Conservation (phyloP, 139 green algal genomes). For the Chlorella vulgaris region DNA sequence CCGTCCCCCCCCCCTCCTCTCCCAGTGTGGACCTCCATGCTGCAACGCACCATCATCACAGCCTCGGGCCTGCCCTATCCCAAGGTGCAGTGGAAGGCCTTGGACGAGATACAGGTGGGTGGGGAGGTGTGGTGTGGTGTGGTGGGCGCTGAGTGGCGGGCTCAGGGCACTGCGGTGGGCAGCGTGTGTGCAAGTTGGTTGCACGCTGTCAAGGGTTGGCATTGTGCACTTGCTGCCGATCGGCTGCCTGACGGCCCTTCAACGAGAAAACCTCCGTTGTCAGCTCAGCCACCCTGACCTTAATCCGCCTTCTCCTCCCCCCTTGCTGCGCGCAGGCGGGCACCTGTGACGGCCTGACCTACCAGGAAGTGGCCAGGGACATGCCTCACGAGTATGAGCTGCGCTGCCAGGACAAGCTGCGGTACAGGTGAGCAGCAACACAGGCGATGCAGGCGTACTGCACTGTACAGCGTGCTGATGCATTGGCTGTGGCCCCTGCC, state of each 20-base stretch:
- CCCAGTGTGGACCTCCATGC: slow-evolving; percentile 92
- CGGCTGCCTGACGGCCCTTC: too few species aligned
- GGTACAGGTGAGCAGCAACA: slow-evolving; percentile 74
- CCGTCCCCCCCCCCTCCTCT: not conserved
- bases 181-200: too few species aligned
- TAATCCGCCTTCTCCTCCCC: not conserved
- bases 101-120: slow-evolving; percentile 85
- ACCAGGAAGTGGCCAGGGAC: slow-evolving; percentile 75
- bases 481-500: too few species aligned
- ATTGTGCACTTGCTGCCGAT: too few species aligned
- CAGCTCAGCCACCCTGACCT: not conserved
- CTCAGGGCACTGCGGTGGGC: too few species aligned
- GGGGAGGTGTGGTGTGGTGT: not conserved
- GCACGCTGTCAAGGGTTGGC: too few species aligned
- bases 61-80: slow-evolving; percentile 81
- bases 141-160: not conserved
- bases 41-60: slow-evolving; percentile 92
- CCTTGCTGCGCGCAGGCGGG: too few species aligned
- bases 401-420: slow-evolving; percentile 88
- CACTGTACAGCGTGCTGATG: not conserved
- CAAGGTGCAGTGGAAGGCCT: slow-evolving; percentile 91
- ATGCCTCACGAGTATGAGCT: slow-evolving; percentile 80
- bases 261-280: too few species aligned
- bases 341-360: slow-evolving; percentile 88
- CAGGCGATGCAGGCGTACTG: not conserved